These are phyloP conservation scores for Fomitiporia mediterranea DNA, from an alignment of 1,284 basidiomycete species.

Conservation along the genomic window DNA sequence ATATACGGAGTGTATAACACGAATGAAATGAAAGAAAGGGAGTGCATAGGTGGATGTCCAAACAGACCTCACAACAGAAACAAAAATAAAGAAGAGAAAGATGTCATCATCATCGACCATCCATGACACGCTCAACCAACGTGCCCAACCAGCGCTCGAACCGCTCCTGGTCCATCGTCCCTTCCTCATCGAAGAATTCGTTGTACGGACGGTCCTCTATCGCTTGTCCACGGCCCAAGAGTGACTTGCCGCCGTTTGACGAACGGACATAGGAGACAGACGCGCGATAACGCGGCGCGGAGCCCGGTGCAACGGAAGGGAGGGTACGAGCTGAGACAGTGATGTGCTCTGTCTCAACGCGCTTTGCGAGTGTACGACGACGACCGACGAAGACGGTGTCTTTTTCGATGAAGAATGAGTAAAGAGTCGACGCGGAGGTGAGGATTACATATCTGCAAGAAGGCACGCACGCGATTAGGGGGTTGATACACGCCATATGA, in stretches of 20 bases:
- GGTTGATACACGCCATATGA: background rate
- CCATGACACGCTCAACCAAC: conserved; percentile 45
- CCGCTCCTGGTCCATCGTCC: conserved; percentile 59
- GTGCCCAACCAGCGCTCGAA: conserved; percentile 74
- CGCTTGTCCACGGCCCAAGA: conserved; percentile 60
- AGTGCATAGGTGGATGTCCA: conserved; percentile 1
- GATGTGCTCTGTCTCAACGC: conserved; percentile 80
- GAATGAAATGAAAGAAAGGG: background rate
- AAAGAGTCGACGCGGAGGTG: conserved; percentile 66
- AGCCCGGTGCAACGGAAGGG: conserved; percentile 38
- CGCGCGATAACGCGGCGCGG: conserved; percentile 60
- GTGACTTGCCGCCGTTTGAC: conserved; percentile 70
- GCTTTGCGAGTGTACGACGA: conserved; percentile 78
- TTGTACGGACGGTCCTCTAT: conserved; percentile 51
- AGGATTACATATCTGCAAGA: conserved; percentile 63
- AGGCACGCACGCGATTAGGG: too few species aligned
- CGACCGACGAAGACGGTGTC: conserved; percentile 78
- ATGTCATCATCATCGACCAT: conserved; percentile 20
- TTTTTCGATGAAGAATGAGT: conserved; percentile 78
- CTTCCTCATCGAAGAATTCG: conserved; percentile 67
- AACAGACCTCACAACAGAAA: background rate
- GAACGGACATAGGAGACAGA: conserved; percentile 66
- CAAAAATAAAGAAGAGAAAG: background rate
- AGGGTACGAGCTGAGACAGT: conserved; percentile 62
- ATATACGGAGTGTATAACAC: background rate